A percentile compares a stretch with the other conserved stretches of the same genome.
phyloP scores from a whole-genome alignment of 768 basidiomycete genomes.

The Leucocoprinus sp. region DNA sequence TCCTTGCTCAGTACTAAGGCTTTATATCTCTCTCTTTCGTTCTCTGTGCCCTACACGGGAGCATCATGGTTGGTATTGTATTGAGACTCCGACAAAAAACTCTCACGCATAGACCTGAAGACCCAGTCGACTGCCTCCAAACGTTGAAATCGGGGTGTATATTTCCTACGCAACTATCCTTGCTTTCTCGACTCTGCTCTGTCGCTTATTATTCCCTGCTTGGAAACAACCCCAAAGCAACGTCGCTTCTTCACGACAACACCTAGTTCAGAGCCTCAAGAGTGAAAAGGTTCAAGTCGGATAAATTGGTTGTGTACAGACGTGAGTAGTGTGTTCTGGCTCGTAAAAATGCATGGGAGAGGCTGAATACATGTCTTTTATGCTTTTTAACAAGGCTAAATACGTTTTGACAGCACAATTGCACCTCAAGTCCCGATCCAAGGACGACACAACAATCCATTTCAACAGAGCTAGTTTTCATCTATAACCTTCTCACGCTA shows the following conservation, averaged over 20 bases:
- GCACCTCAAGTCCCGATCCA: background rate
- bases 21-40: background rate
- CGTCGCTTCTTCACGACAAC: background rate
- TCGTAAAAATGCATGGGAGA: background rate
- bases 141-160: slow-evolving; percentile 4
- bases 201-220: background rate
- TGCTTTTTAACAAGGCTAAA: background rate
- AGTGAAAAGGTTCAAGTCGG: background rate
- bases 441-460: background rate
- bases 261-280: background rate
- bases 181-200: background rate
- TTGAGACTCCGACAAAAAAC: slow-evolving; percentile 19
- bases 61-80: slow-evolving; percentile 8
- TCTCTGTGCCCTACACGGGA: background rate
- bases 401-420: background rate
- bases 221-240: no score
- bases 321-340: background rate
- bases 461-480: background rate
- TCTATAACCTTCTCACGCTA: background rate
- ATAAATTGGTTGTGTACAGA: background rate
- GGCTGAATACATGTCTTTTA: background rate
- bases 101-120: slow-evolving; percentile 14
- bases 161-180: background rate
- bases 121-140: slow-evolving; percentile 7
- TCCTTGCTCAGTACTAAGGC: no score